Evolutionary conservation across 148 eudicot genomes (phyloP).

Genomic region (Rhododendron vialii): DNA sequence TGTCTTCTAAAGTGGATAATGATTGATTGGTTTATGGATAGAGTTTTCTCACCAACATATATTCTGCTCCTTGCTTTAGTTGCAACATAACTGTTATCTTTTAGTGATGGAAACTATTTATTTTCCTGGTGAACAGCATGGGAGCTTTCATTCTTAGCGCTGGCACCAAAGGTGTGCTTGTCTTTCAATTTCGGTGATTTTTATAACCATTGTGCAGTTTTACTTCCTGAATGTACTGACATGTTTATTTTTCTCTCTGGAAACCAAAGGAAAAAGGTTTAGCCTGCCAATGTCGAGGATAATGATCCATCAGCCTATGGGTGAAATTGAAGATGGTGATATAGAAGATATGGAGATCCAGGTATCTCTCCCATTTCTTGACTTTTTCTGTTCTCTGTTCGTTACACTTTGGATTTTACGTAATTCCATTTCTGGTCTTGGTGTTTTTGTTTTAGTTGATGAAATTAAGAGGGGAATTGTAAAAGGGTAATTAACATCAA

Average conservation of each 20-base stretch:
- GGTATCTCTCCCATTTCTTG: constrained; percentile 31
- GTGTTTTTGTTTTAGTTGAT: neutral
- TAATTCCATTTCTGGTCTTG: neutral
- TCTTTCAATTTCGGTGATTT: neutral
- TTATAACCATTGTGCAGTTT: neutral
- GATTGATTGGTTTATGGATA: neutral
- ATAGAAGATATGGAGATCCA: constrained; percentile 81
- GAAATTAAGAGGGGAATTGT: neutral
- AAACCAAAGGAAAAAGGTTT: constrained; percentile 68
- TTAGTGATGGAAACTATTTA: neutral
- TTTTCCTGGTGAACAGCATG: constrained; percentile 14
- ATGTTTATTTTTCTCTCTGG: constrained; percentile 5
- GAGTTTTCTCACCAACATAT: neutral
- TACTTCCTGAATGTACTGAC: constrained; percentile 1
- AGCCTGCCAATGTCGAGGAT: constrained; percentile 97
- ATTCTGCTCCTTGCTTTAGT: neutral
- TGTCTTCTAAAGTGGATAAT: neutral
- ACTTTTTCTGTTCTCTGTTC: neutral
- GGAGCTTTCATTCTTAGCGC: constrained; percentile 27
- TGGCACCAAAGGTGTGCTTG: constrained; percentile 20
- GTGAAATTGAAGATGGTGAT: constrained; percentile 74
- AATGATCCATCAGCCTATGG: constrained; percentile 99
- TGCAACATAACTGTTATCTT: neutral
- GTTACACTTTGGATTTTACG: neutral
- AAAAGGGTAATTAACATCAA: neutral